A percentile compares a stretch with the other conserved stretches of the same genome.
Evolutionary conservation across 768 basidiomycete genomes (phyloP).

Genomic region (Lactarius hengduanensis): DNA sequence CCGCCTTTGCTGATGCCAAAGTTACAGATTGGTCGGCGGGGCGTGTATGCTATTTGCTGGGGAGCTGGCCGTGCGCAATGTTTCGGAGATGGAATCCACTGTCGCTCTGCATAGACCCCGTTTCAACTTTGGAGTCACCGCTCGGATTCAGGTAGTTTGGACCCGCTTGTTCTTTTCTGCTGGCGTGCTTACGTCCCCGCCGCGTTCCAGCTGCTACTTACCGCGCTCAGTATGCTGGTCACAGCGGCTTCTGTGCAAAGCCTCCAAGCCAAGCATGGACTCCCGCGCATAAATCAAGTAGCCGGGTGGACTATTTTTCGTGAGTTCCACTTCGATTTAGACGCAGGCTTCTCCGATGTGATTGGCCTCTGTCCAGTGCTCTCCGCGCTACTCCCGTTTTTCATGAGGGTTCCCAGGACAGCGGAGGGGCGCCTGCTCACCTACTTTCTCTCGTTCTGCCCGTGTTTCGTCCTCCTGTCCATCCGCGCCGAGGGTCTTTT

Average conservation of each 20-base stretch:
- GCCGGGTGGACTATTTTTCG: conserved; percentile 65
- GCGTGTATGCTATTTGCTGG: conserved; percentile 39
- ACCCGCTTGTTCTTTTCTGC: neutral
- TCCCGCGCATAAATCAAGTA: conserved; percentile 59
- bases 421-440: conserved; percentile 52
- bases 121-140: neutral
- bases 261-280: conserved; percentile 63
- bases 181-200: neutral
- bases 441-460: conserved; percentile 69
- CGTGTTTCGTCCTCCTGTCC: conserved; percentile 75
- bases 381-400: conserved; percentile 51
- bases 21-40: conserved; percentile 42
- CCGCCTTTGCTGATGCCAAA: neutral
- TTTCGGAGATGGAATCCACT: conserved; percentile 4
- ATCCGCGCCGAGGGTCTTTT: conserved; percentile 83
- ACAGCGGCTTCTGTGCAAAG: conserved; percentile 57
- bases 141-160: conserved; percentile 18
- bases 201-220: conserved; percentile 43
- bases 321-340: conserved; percentile 36
- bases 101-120: neutral
- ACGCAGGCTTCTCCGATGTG: neutral
- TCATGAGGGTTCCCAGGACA: conserved; percentile 47
- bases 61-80: conserved; percentile 15
- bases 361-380: conserved; percentile 38
- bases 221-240: conserved; percentile 48